Percentiles rank a stretch among this genome's conserved stretches.
phyloP scores from a whole-genome alignment of 176 grass and related monocot genomes.

The Dactylis glomerata region DNA sequence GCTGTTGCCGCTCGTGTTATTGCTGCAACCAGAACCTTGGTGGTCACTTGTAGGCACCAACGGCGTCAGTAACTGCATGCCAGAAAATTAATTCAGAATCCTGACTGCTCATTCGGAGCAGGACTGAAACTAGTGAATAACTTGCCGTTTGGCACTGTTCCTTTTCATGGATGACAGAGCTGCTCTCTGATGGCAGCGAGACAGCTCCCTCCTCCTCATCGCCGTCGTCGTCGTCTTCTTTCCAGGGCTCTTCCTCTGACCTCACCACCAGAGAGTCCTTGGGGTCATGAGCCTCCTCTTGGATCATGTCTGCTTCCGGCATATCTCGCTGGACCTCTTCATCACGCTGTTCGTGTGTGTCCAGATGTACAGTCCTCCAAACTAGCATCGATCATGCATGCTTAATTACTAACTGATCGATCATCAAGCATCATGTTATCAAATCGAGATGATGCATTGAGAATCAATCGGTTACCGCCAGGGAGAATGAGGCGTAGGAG shows the following conservation, averaged over 20 bases:
- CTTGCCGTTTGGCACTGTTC: neutral
- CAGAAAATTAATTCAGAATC: neutral
- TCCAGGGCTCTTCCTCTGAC: neutral
- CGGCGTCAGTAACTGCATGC: conserved; percentile 15
- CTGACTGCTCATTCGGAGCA: no score
- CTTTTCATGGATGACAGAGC: neutral
- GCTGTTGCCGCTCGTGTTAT: neutral
- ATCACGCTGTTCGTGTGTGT: no score
- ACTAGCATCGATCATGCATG: no score
- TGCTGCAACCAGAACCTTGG: no score
- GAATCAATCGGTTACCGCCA: conserved; percentile 42
- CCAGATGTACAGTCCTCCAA: no score
- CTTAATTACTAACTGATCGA: no score
- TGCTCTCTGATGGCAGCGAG: no score
- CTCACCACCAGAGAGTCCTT: neutral
- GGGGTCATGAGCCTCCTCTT: neutral
- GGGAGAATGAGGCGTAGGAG: no score
- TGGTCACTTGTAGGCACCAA: conserved; percentile 23
- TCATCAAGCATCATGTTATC: no score
- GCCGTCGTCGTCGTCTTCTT: conserved; percentile 9
- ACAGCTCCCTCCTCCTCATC: neutral
- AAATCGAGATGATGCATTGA: no score
- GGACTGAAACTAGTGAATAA: no score
- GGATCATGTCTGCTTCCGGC: no score
- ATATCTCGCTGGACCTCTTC: conserved; percentile 39